Base-by-base conservation (phyloP, 805 yeast species). In the Saccharomycopsis sp. region DNA sequence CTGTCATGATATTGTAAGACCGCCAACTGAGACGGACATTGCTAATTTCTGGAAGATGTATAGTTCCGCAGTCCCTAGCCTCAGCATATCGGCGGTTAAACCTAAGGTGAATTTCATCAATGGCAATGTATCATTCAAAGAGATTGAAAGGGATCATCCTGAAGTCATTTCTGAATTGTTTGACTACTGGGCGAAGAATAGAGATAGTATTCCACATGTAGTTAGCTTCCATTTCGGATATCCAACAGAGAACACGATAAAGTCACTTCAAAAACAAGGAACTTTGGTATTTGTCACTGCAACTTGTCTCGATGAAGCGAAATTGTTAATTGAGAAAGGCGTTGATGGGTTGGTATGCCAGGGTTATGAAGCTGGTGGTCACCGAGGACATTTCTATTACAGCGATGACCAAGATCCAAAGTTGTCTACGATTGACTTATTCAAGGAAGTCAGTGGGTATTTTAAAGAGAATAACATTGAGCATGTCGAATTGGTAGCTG, bases 361-460 rank as follows among this genome's bases (percentile, higher is more conserved):
- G 56, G 83, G 83, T 0, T 64, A 63, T 56, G 83, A 77, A 52
- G 84, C 84, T 3, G 84, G 84, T 20, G 84, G 84, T 0, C 84
- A 78, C 54, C 59, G 84, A 14, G 82, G 82, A 2, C 70, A 65
- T 50, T 71, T 68, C 41, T 42, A 66, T 16, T 52, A 33, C 6
- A 50, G 52, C 3, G 56, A 59, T 20, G 74, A 68, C 47, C 48
- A 51, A 7, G 61, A 62, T 44, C 50, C 49, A 17, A 59, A 63
- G 23, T 56, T 70, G 38, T 56, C 65, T 6, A 71, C 78, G 0
- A 36, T 41, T 26, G 61, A 54, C 3, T 48, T 64, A 27, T 52
- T 58, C 24, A 41, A 51, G 4, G 43, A 47, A 4, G 50, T 59
- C 3, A 50, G 53, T 4, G 54, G 56, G 4, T 5, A 41, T 0